Evolutionary conservation across 352 stramenopile genomes (phyloP), one percentile per base, ranked within the genome.

Genomic region (Aphanomyces euteiches): DNA sequence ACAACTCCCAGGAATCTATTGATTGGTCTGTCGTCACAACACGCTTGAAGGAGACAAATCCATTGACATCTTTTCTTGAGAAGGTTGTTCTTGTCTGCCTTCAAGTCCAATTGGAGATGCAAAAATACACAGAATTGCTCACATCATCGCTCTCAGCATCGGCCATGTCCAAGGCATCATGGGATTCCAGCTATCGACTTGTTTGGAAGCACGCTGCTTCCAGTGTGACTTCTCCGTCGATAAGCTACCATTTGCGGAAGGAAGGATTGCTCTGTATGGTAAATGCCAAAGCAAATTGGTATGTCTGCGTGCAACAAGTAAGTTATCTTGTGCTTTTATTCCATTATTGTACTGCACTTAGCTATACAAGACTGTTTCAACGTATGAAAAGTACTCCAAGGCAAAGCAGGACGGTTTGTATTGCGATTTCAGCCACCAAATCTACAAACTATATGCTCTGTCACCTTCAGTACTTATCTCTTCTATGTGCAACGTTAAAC

Each of bases 61-160:
- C 64, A 21, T 40, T 70, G 19, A 28, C 64, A 4, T 50, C 64
- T 12, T 70, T 70, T 43, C 53, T 70, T 7, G 64, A 70, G 40
- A 70, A 70, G 40, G 43, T 70, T 19, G 21, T 70, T 10, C 36
- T 70, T 19, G 64, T 70, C 15, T 70, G 64, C 36, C 54, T 70
- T 4, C 64, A 70, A n/a, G 19, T 70, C 10, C 64, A 70, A 40
- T 50, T 70, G n/a, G n/a, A 70, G 12, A 34, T 61, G 40, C 36
- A 28, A 4, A 21, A 70, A 47, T 12, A 61, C 28, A 38, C 15
- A 6, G 15, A 34, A 13, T 28, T 70, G 7, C 36, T 70, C 12
- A 15, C 47, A 6, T 10, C 28, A 5, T n/a, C 53, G n/a, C 50
- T 70, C 19, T n/a, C 47, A 4, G n/a, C 47, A 6, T 10, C 47